Evolutionary conservation across 164 flowering plant genomes (phyloP).

Genomic region (grape (Vitis vinifera)): DNA sequence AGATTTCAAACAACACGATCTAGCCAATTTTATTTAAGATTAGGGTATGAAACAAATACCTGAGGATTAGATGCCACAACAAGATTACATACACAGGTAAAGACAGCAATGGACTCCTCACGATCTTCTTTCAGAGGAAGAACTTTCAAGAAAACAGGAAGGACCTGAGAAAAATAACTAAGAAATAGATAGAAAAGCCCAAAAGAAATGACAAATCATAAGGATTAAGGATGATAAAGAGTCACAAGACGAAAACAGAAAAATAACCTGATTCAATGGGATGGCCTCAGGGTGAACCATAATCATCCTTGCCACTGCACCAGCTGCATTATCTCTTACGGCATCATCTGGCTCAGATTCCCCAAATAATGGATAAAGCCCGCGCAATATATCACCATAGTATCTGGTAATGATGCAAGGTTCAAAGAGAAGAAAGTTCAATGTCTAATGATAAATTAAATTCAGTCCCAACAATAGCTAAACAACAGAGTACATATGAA

Average conservation of each 20-base stretch:
- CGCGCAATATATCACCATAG: conserved; percentile 68
- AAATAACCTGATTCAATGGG: conserved; percentile 80
- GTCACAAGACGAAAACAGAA: background rate
- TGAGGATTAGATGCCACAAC: conserved; percentile 81
- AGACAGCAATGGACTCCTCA: conserved; percentile 90
- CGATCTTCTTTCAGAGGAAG: conserved; percentile 93
- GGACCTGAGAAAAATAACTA: conserved; percentile 50
- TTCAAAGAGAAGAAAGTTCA: conserved; percentile 2
- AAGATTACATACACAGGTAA: conserved; percentile 75
- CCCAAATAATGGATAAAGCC: conserved; percentile 85
- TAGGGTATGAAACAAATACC: conserved; percentile 34
- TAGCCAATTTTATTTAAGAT: background rate
- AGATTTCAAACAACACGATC: background rate
- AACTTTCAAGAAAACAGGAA: conserved; percentile 82
- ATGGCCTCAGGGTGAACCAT: conserved; percentile 85
- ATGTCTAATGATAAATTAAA: background rate
- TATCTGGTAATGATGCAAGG: conserved; percentile 56
- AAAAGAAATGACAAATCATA: background rate
- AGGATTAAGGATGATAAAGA: background rate
- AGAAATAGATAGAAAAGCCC: background rate
- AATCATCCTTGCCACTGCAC: conserved; percentile 97
- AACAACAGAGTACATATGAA: background rate
- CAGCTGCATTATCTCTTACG: conserved; percentile 97
- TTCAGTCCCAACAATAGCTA: background rate
- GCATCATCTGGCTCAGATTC: conserved; percentile 94